Evolutionary conservation across 2,329 filamentous ascomycete species (phyloP), one percentile per base, ranked within the genome.

Genomic region (Diaporthe citrichinensis): DNA sequence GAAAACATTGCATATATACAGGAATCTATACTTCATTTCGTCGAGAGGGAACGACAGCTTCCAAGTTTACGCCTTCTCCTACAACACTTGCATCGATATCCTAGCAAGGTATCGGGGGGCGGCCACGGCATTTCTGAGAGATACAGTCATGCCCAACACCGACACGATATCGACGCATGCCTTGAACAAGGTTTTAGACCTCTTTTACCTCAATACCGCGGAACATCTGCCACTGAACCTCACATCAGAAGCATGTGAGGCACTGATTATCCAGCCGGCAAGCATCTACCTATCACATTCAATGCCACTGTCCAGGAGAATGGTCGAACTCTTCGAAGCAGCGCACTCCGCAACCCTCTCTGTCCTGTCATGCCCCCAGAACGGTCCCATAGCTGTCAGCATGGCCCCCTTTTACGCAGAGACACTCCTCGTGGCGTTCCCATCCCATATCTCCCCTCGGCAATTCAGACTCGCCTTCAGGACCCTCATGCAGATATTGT

Each of bases 381-480:
- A 95, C 79, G 91, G 93, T 25, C 85, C 90, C 23, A 85, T 97
- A 31, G 92, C 94, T 23, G 89, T 92, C 12, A 89, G 90, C 77
- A 90, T 97, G 72, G 88, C 96, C 1, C 94, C 95, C 0, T 94
- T 94, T 81, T 98, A 98, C 84, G 92, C 97, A 78, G 93, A 96
- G 79, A 92, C 93, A 20, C 88, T 98, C 0, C 94, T 98, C 81
- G 88, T 90, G 28, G 92, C 95, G 0, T 98, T 98, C 83, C 95
- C 96, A 0, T 82, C 87, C 1, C 93, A 93, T 75, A 91, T 98
- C 28, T 96, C 94, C 0, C 89, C 94, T 0, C 92, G 95, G 23
- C 96, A 98, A 82, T 98, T 98, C 86, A 91, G 95, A 41, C 88
- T 98, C 14, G 96, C 95, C 15, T 96, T 98, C 87, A 94, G 93